Percentiles rank a stretch among this genome's conserved stretches.
Conservation (phyloP, 2,329 filamentous ascomycete species). For the Aspergillus awamori region DNA sequence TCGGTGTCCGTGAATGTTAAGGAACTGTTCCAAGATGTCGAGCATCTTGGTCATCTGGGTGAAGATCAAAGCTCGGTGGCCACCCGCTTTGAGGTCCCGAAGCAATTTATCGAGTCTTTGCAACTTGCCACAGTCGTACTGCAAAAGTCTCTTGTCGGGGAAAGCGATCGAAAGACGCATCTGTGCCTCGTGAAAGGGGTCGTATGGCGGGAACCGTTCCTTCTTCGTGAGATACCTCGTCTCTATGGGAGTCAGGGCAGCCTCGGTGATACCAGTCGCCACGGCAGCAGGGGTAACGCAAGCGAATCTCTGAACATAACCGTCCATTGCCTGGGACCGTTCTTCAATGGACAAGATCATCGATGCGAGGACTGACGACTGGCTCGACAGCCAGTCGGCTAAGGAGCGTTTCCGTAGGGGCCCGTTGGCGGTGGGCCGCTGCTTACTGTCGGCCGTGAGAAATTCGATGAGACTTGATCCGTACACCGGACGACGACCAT, state of each 20-base stretch:
- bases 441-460: slow-evolving; percentile 65
- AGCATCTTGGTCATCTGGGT: slow-evolving; percentile 99
- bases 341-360: slow-evolving; percentile 76
- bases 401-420: slow-evolving; percentile 65
- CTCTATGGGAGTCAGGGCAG: slow-evolving; percentile 67
- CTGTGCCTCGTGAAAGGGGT: slow-evolving; percentile 91
- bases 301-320: slow-evolving; percentile 80
- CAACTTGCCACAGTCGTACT: slow-evolving; percentile 97
- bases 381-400: slow-evolving; percentile 74
- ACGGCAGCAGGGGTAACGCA: slow-evolving; percentile 90
- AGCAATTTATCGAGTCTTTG: slow-evolving; percentile 86
- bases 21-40: slow-evolving; percentile 94
- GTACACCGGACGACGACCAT: slow-evolving; percentile 79
- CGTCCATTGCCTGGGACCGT: slow-evolving; percentile 72
- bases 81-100: slow-evolving; percentile 81
- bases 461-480: slow-evolving; percentile 77
- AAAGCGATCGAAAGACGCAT: slow-evolving; percentile 95
- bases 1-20: slow-evolving; percentile 96
- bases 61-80: slow-evolving; percentile 94
- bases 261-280: slow-evolving; percentile 71
- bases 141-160: slow-evolving; percentile 90
- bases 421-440: slow-evolving; percentile 61
- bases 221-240: slow-evolving; percentile 49
- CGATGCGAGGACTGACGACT: slow-evolving; percentile 55
- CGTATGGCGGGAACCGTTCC: slow-evolving; percentile 60